Percentiles rank a stretch among this genome's conserved stretches.
phyloP scores from a whole-genome alignment of 306 rosid genomes.

The Coriaria nepalensis region DNA sequence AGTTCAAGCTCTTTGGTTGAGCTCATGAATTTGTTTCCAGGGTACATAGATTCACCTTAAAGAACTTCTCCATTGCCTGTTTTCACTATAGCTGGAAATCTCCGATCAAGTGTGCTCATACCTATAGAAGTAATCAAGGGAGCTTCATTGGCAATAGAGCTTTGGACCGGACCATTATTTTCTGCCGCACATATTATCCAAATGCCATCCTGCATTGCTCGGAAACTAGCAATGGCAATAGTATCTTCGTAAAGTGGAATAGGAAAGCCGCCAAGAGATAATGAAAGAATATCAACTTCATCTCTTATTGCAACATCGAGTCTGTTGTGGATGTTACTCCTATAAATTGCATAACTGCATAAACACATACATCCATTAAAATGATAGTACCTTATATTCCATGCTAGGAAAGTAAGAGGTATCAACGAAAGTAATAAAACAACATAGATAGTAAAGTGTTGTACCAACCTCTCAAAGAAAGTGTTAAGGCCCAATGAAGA shows the following conservation, averaged over 20 bases:
- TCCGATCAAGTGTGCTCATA: conserved; percentile 70
- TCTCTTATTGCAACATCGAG: conserved; percentile 73
- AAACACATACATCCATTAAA: too few relatives aligned
- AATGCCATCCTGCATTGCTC: conserved; percentile 78
- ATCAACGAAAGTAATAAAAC: too few relatives aligned
- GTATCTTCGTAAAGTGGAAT: conserved; percentile 61
- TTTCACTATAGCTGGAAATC: conserved; percentile 56
- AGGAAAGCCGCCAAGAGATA: conserved; percentile 79
- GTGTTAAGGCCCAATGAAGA: too few relatives aligned
- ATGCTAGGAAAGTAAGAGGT: too few relatives aligned
- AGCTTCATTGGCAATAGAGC: conserved; percentile 87
- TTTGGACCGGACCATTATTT: conserved; percentile 62
- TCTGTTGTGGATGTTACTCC: too few relatives aligned
- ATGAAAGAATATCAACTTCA: conserved; percentile 72
- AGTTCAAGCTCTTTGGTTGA: conserved; percentile 35
- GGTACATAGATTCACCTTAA: conserved; percentile 73
- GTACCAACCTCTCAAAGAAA: too few relatives aligned
- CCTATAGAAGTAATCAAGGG: conserved; percentile 90
- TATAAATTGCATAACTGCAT: too few relatives aligned
- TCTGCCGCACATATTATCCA: conserved; percentile 79
- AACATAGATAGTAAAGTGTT: too few relatives aligned
- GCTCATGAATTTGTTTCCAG: conserved; percentile 19
- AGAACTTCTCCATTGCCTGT: conserved; percentile 51
- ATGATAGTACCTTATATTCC: too few relatives aligned
- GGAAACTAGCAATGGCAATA: conserved; percentile 78